Conservation (phyloP, 768 basidiomycete genomes). For the Filobasidium floriforme region DNA sequence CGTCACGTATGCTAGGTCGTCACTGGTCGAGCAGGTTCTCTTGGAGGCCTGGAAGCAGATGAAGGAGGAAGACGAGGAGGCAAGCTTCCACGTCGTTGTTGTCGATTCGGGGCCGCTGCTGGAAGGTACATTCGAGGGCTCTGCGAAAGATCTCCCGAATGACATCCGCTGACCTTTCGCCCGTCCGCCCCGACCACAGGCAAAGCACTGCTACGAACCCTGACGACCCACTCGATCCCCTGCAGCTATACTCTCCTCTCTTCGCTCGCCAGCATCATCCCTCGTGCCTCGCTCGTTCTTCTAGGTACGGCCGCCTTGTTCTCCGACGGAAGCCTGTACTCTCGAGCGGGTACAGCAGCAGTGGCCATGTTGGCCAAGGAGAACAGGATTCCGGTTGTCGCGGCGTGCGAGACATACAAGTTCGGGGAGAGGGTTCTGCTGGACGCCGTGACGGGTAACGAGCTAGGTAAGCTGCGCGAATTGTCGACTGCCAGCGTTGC, state of each 20-base stretch:
- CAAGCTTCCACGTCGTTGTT: conserved; percentile 83
- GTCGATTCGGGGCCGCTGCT: conserved; percentile 91
- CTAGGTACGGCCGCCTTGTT: conserved; percentile 91
- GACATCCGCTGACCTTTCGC: neutral
- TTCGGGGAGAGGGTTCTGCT: conserved; percentile 86
- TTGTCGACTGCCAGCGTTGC: neutral
- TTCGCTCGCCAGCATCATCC: conserved; percentile 54
- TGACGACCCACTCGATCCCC: conserved; percentile 64
- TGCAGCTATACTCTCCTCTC: conserved; percentile 90
- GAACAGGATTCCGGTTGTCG: conserved; percentile 82
- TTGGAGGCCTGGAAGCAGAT: conserved; percentile 54
- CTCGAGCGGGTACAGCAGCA: conserved; percentile 86
- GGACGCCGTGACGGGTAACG: conserved; percentile 92
- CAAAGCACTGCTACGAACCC: conserved; percentile 63
- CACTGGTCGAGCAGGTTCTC: conserved; percentile 83
- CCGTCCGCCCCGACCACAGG: conserved; percentile 49
- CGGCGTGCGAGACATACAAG: conserved; percentile 98
- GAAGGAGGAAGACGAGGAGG: conserved; percentile 48
- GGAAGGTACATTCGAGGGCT: conserved; percentile 57
- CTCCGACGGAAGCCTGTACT: conserved; percentile 88
- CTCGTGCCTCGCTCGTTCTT: conserved; percentile 73
- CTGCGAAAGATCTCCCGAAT: too few species aligned
- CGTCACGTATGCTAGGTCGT: conserved; percentile 91
- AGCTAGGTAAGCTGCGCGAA: conserved; percentile 60
- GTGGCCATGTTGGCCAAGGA: conserved; percentile 94